Base-by-base conservation (phyloP, 495 filamentous ascomycete genomes). In the Durotheca rogersii region DNA sequence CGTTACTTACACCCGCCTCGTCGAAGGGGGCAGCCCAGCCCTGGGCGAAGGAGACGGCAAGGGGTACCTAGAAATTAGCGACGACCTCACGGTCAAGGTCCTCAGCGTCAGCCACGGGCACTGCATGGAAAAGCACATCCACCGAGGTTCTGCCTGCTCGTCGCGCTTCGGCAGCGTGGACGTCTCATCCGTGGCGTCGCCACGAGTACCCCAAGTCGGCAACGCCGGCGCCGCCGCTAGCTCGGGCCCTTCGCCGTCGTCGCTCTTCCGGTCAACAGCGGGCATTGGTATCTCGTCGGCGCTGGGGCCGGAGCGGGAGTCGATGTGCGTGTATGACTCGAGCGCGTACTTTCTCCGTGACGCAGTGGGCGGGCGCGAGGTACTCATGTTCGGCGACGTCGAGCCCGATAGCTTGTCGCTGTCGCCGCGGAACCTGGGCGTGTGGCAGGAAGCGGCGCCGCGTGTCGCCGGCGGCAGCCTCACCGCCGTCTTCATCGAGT, bases 331-430 rank as follows among this genome's bases (percentile, higher is more conserved):
- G 0, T 80, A 81, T 36, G 90, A 98, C 64, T 91, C 86, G 63
- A 89, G 89, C 2, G 93, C 87, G 0, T 98, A 88, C 66, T 96
- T 98, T 68, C 82, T 98, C 51, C 86, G 88, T 11, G 84, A 90
- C 42, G 73, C 83, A 12, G 50, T 67, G 0, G 85, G 81, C 0
- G 80, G 83, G 1, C 74, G 74, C 32, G 90, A 96, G 69, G 79
- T 96, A 17, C 81, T 98, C 34, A 84, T 98, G 47, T 97, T 95
- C 63, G 93, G 93, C 31, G 93, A 98, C 58, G 85, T 97, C 27
- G 93, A 98, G 62, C 91, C 93, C 6, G 93, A 98, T 64, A 82
- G 82, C 7, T 67, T 96, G 35, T 92, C 89, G 0, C 66, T 89
- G 3, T 82, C 80, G 3, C 88, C 90, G n/a, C 83, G 89, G 21